Evolutionary conservation across 1,284 basidiomycete genomes (phyloP).

Genomic region (Earliella scabrosa): DNA sequence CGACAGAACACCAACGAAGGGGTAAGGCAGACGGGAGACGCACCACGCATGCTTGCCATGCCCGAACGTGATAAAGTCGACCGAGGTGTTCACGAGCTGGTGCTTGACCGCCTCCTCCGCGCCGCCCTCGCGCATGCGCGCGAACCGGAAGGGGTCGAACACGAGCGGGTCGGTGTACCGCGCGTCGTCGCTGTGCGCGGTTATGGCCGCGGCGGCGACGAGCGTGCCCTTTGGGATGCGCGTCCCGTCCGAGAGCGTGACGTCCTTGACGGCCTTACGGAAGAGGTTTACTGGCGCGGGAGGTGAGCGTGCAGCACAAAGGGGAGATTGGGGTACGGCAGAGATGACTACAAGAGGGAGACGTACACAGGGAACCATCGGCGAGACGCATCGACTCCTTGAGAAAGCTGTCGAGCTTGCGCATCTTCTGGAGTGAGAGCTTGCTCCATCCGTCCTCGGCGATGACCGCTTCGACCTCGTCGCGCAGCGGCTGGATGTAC

Average conservation of each 20-base stretch:
- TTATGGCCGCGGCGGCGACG: slow-evolving; percentile 45
- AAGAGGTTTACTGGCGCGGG: slow-evolving; percentile 23
- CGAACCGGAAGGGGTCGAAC: slow-evolving; percentile 53
- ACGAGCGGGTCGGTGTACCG: slow-evolving; percentile 43
- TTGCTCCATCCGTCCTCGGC: slow-evolving; percentile 27
- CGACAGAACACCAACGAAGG: background rate
- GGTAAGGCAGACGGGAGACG: slow-evolving; percentile 3
- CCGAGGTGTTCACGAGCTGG: slow-evolving; percentile 34
- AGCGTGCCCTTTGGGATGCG: slow-evolving; percentile 47
- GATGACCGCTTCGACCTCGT: slow-evolving; percentile 25
- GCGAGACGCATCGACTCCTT: slow-evolving; percentile 28
- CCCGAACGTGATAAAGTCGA: slow-evolving; percentile 36
- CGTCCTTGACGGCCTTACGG: slow-evolving; percentile 38
- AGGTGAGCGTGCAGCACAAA: no score
- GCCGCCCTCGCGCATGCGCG: slow-evolving; percentile 40
- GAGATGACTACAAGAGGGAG: no score
- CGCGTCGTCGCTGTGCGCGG: slow-evolving; percentile 45
- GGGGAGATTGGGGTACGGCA: no score
- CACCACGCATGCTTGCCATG: slow-evolving; percentile 37
- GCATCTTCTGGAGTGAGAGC: slow-evolving; percentile 27
- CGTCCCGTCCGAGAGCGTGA: slow-evolving; percentile 46
- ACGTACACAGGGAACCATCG: slow-evolving; percentile 18
- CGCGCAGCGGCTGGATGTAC: slow-evolving; percentile 28
- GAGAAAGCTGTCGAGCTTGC: slow-evolving; percentile 33
- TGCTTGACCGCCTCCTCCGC: slow-evolving; percentile 28